Evolutionary conservation across 225 moss, liverwort and hornwort species (phyloP).

Genomic region (Bryum argenteum): DNA sequence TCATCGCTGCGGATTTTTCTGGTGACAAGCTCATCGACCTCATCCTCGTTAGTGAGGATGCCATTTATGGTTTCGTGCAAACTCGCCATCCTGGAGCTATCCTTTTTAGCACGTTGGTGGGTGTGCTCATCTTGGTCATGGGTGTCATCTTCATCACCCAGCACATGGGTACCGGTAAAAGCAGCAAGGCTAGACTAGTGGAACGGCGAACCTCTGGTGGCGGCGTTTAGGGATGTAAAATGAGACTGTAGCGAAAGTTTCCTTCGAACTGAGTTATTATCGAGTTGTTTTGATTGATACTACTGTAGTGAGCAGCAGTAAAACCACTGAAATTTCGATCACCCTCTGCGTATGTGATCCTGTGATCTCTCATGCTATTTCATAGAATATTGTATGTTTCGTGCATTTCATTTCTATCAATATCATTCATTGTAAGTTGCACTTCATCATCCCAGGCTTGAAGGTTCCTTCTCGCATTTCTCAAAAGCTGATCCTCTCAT

Average conservation of each 20-base stretch:
- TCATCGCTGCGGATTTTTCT: slow-evolving; percentile 70
- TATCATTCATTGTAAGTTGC: no score
- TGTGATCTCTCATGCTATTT: no score
- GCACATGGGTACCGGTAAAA: slow-evolving; percentile 68
- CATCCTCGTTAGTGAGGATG: slow-evolving; percentile 63
- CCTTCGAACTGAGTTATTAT: background rate
- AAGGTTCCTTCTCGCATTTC: no score
- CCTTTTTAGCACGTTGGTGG: slow-evolving; percentile 81
- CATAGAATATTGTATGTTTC: no score
- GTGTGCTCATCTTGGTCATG: slow-evolving; percentile 79
- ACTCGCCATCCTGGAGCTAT: slow-evolving; percentile 86
- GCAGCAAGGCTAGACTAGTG: slow-evolving; percentile 74
- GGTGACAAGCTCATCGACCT: slow-evolving; percentile 85
- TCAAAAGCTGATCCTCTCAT: no score
- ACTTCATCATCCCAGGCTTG: no score
- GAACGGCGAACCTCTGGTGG: slow-evolving; percentile 43
- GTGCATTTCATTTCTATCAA: no score
- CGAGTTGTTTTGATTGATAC: background rate
- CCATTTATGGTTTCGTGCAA: slow-evolving; percentile 80
- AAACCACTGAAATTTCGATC: no score
- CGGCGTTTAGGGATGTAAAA: slow-evolving; percentile 30
- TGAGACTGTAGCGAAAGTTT: slow-evolving; percentile 7
- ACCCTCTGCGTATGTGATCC: no score
- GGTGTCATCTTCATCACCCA: slow-evolving; percentile 80
- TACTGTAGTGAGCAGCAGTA: background rate